Evolutionary conservation across 1,139 yeast species (phyloP).

Genomic region (Protomyces inundatus): DNA sequence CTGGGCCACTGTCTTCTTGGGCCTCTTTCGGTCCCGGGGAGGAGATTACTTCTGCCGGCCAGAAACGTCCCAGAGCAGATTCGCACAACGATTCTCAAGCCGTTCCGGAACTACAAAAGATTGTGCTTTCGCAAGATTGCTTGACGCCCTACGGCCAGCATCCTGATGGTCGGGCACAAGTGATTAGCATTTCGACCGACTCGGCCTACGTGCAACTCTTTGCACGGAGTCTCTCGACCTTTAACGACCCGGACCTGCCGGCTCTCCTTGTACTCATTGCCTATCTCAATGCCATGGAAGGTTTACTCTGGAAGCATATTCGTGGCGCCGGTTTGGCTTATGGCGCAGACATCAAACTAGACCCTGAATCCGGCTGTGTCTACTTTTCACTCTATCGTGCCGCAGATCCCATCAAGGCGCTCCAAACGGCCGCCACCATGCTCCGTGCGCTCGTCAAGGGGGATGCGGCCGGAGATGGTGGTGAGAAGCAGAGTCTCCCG

Average conservation of each 20-base stretch:
- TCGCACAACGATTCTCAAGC: background rate
- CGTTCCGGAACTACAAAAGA: slow-evolving; percentile 22
- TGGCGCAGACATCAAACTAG: slow-evolving; percentile 63
- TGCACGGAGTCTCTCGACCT: slow-evolving; percentile 61
- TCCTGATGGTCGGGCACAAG: slow-evolving; percentile 43
- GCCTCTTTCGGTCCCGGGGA: slow-evolving; percentile 30
- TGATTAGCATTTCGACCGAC: slow-evolving; percentile 75
- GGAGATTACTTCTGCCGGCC: background rate
- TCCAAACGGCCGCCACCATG: slow-evolving; percentile 58
- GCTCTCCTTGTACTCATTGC: slow-evolving; percentile 70
- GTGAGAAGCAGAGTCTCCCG: background rate
- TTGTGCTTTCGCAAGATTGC: slow-evolving; percentile 55
- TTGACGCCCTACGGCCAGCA: slow-evolving; percentile 54
- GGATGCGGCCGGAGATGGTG: slow-evolving; percentile 36
- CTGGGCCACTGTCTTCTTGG: slow-evolving; percentile 64
- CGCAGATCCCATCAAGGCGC: slow-evolving; percentile 60
- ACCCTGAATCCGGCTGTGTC: slow-evolving; percentile 63
- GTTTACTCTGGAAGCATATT: slow-evolving; percentile 95
- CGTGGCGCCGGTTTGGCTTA: slow-evolving; percentile 95
- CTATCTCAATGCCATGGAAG: slow-evolving; percentile 81
- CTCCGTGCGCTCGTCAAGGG: slow-evolving; percentile 61
- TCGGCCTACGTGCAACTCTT: slow-evolving; percentile 67
- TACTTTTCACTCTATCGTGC: slow-evolving; percentile 72
- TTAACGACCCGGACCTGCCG: slow-evolving; percentile 61
- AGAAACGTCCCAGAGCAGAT: slow-evolving; percentile 21